Evolutionary conservation across 345 rosid genomes (phyloP), one percentile per base, ranked within the genome.

Genomic region (Syzygium aromaticum): DNA sequence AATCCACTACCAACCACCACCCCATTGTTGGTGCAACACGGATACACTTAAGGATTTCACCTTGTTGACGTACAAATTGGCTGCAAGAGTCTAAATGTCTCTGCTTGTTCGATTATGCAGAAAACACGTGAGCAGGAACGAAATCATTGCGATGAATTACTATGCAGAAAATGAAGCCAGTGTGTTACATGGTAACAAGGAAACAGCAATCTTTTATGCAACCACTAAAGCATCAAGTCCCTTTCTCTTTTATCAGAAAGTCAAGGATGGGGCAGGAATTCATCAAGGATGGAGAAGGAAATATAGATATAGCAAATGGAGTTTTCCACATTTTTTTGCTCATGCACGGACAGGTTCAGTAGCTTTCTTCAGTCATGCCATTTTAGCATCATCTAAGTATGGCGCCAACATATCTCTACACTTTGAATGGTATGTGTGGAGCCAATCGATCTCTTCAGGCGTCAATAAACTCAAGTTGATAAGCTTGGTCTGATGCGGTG

Each of bases 401-500:
- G 99, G 92, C 3, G 95, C 94, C 89, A 96, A 90, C 61, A 94
- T 91, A 77, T 96, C 98, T 78, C 95, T 90, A 87, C 99, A 96
- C 84, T 88, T 93, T 27, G 90, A 91, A 91, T 96, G 98, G 91
- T 98, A 98, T 78, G 90, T 87, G 91, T 98, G 93, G 54, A 96
- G 85, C 98, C 98, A 98, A 51, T 93, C 92, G 3, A 93, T 87
- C 94, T 96, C 99, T 85, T 95, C 97, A 0, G 93, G 91, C 14
- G 91, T 89, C 89, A 96, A 63, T 28, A 91, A 89, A 85, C 91
- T 91, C 80, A 92, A 78, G 88, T 98, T 85, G 6, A 98, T 96
- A 92, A 98, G 87, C 92, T 98, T 98, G 88, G 54, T 94, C 91
- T 96, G 99, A 89, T 98, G 96, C 0, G 99, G 99, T 86, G 98